These are phyloP conservation scores for Neofusicoccum cordaticola DNA, from an alignment of 2,329 filamentous ascomycete species.

Conservation along the genomic window DNA sequence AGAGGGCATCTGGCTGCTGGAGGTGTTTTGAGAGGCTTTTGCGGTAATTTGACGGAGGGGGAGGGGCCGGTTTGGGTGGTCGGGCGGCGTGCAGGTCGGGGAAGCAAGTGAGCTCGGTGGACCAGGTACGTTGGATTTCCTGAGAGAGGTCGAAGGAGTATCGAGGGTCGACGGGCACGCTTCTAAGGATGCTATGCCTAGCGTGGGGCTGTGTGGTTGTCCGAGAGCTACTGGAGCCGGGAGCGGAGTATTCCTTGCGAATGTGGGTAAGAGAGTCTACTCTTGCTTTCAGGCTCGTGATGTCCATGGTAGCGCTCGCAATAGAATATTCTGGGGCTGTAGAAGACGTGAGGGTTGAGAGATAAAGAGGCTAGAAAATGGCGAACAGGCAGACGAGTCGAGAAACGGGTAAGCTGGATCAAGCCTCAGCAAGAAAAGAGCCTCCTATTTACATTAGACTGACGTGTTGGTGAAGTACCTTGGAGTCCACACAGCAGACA, in stretches of 20 bases:
- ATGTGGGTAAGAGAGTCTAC: neutral
- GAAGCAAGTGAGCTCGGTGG: constrained; percentile 7
- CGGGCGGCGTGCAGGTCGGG: neutral
- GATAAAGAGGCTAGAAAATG: neutral
- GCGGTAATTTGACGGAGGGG: neutral
- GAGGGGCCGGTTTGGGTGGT: neutral
- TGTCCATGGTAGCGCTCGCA: neutral
- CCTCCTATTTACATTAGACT: neutral
- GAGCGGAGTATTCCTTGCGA: neutral
- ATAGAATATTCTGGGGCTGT: neutral
- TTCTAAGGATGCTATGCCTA: neutral
- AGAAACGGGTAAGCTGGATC: neutral
- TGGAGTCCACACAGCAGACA: neutral
- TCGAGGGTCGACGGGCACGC: neutral
- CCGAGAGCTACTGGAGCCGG: neutral
- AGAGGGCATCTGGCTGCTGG: neutral
- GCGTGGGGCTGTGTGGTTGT: neutral
- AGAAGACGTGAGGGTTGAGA: neutral
- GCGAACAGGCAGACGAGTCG: neutral
- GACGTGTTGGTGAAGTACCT: constrained; percentile 1
- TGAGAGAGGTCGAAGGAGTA: constrained; percentile 13
- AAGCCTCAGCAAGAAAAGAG: neutral
- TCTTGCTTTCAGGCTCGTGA: neutral
- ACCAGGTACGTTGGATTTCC: constrained; percentile 6
- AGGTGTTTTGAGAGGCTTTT: constrained; percentile 1